A percentile compares a stretch with the other conserved stretches of the same genome.
These are phyloP conservation scores for Sistotremastrum suecicum DNA, from an alignment of 768 basidiomycete genomes.

Conservation along the genomic window DNA sequence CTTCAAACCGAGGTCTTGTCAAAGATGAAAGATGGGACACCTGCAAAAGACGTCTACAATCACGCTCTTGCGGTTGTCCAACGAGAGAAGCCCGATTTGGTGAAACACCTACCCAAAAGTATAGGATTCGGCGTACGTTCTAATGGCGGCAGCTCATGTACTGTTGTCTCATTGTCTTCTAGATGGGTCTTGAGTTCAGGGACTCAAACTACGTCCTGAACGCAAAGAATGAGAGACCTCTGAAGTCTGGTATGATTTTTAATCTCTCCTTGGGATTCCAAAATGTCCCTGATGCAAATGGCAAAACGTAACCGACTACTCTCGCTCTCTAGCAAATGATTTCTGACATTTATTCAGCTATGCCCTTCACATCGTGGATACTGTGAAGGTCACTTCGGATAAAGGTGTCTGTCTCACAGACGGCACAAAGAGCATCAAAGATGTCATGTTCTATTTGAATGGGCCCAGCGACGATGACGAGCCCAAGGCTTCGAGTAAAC, in stretches of 20 bases:
- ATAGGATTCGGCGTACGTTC: conserved; percentile 73
- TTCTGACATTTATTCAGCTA: conserved; percentile 36
- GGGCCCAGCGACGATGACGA: conserved; percentile 42
- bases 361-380: conserved; percentile 78
- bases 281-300: conserved; percentile 61
- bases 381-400: conserved; percentile 59
- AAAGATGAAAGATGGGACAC: conserved; percentile 66
- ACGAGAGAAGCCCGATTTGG: conserved; percentile 69
- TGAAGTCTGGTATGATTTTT: conserved; percentile 76
- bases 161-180: conserved; percentile 1
- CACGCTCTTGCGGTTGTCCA: conserved; percentile 55
- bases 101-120: conserved; percentile 76
- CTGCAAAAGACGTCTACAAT: conserved; percentile 71
- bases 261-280: conserved; percentile 77
- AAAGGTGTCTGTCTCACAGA: conserved; percentile 64
- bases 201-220: conserved; percentile 77
- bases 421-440: conserved; percentile 71
- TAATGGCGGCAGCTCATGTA: neutral
- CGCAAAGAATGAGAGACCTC: conserved; percentile 55
- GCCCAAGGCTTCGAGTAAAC: conserved; percentile 26
- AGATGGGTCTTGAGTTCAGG: conserved; percentile 95
- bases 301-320: conserved; percentile 46
- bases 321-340: neutral
- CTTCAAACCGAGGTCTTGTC: conserved; percentile 65
- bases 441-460: conserved; percentile 77